Conservation (phyloP, 2,329 filamentous ascomycete species). For the Aspergillus thermomutatus region DNA sequence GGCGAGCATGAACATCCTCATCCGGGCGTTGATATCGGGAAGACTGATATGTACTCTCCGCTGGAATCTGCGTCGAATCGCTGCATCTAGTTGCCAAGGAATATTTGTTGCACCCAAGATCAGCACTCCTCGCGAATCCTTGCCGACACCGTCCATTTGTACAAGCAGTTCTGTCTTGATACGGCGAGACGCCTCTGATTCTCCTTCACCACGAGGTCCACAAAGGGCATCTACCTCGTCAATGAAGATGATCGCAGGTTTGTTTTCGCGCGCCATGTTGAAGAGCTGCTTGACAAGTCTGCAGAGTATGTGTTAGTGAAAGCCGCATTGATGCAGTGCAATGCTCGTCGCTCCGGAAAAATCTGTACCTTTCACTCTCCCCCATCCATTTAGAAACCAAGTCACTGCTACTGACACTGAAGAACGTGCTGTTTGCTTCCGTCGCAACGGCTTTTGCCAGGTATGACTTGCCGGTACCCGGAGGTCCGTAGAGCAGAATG, state of each 20-base stretch:
- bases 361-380: constrained; percentile 85
- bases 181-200: constrained; percentile 92
- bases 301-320: constrained; percentile 12
- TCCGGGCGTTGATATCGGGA: constrained; percentile 80
- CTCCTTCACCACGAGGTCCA: constrained; percentile 87
- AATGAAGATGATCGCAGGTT: constrained; percentile 97
- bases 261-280: constrained; percentile 96
- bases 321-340: not conserved
- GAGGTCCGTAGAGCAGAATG: constrained; percentile 91
- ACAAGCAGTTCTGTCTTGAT: constrained; percentile 99
- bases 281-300: constrained; percentile 96
- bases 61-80: constrained; percentile 94
- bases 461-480: constrained; percentile 96
- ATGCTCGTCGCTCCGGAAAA: not conserved
- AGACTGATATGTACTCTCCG: constrained; percentile 92
- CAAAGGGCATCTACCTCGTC: constrained; percentile 97
- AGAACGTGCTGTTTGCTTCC: constrained; percentile 98
- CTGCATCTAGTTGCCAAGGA: constrained; percentile 95
- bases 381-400: constrained; percentile 99
- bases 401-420: constrained; percentile 96
- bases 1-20: constrained; percentile 92
- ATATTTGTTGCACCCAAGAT: constrained; percentile 98
- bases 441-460: constrained; percentile 96
- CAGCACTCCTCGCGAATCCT: constrained; percentile 88
- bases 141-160: constrained; percentile 98